These are phyloP conservation scores for Zasmidium angulare DNA, from an alignment of 2,329 filamentous ascomycete species.

Conservation along the genomic window DNA sequence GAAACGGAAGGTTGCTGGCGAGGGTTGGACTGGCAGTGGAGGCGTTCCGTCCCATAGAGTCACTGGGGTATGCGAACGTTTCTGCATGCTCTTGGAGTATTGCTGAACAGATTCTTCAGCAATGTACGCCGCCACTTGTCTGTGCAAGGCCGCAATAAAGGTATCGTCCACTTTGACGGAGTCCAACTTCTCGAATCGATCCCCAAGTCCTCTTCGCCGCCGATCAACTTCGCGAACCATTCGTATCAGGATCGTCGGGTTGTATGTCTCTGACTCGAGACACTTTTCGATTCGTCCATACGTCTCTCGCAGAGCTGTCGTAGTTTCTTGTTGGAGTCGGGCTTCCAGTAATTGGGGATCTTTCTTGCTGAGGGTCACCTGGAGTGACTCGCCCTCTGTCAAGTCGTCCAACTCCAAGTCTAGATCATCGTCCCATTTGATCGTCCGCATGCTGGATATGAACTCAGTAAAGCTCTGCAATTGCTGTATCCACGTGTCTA, in stretches of 20 bases:
- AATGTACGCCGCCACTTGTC: constrained; percentile 58
- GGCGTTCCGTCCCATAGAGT: constrained; percentile 80
- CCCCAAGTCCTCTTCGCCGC: constrained; percentile 53
- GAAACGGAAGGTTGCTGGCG: constrained; percentile 70
- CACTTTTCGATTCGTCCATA: constrained; percentile 19
- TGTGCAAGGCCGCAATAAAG: constrained; percentile 65
- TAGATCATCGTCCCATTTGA: constrained; percentile 74
- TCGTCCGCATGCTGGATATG: constrained; percentile 64
- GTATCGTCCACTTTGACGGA: constrained; percentile 34
- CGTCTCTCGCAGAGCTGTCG: constrained; percentile 14
- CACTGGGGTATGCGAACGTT: constrained; percentile 45
- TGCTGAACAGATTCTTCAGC: constrained; percentile 29
- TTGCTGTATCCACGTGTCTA: constrained; percentile 71
- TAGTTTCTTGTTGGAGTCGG: constrained; percentile 21
- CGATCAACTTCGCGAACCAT: constrained; percentile 72
- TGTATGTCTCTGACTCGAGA: constrained; percentile 3
- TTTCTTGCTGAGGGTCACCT: constrained; percentile 68
- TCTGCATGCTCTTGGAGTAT: constrained; percentile 8
- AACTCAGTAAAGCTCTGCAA: constrained; percentile 66
- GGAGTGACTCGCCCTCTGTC: constrained; percentile 57
- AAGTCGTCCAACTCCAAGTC: constrained; percentile 71
- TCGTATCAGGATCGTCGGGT: constrained; percentile 63
- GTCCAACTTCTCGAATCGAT: constrained; percentile 8
- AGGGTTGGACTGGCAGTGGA: constrained; percentile 74
- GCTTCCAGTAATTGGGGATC: constrained; percentile 62